phyloP scores from a whole-genome alignment of 257 asterid species.

The Nyctanthes arbortristis region DNA sequence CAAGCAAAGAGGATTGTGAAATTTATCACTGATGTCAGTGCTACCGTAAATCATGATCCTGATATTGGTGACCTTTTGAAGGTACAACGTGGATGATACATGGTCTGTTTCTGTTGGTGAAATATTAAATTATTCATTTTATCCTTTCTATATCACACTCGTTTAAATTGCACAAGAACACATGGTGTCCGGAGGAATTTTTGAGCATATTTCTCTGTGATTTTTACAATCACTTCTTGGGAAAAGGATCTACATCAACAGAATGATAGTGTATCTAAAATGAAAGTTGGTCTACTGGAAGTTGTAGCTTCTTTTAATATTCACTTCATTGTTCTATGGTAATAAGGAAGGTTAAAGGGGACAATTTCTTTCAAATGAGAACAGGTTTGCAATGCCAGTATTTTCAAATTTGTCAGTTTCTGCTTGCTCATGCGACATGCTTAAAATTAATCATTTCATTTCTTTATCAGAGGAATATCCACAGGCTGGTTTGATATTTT shows the following conservation, averaged over 20 bases:
- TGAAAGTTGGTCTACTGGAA: background rate
- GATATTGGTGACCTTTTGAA: constrained; percentile 62
- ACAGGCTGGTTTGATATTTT: background rate
- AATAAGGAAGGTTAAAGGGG: background rate
- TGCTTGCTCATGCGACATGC: background rate
- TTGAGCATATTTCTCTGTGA: background rate
- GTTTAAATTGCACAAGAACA: background rate
- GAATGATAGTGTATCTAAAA: background rate
- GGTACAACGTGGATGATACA: constrained; percentile 29
- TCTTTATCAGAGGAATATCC: background rate
- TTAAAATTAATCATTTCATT: background rate
- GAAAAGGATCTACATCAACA: background rate
- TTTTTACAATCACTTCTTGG: background rate
- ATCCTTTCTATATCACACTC: background rate
- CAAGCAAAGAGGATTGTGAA: constrained; percentile 68
- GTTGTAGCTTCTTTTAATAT: background rate
- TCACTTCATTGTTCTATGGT: background rate
- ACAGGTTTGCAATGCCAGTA: background rate
- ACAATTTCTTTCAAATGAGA: background rate
- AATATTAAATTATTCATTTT: background rate
- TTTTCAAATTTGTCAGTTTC: background rate
- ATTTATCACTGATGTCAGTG: constrained; percentile 56
- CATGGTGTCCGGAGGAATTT: background rate
- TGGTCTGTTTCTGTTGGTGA: background rate
- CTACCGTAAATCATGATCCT: constrained; percentile 56